A percentile compares a stretch with the other conserved stretches of the same genome.
phyloP scores from a whole-genome alignment of 257 asterid species.

The Plantago ovata region DNA sequence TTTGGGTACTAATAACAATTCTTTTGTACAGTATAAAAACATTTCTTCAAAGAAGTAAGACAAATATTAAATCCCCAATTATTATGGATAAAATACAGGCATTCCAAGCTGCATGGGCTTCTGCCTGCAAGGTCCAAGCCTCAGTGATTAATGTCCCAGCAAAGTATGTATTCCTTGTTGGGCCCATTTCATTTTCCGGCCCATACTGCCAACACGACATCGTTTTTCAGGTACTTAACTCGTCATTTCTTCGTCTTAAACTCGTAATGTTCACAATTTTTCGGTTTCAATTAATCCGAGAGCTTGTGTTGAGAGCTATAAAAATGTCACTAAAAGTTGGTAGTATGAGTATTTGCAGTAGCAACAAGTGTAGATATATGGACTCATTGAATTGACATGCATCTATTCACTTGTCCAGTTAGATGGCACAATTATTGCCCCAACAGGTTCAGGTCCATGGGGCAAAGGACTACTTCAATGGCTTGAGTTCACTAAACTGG shows the following conservation, averaged over 20 bases:
- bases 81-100: constrained; percentile 50
- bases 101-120: constrained; percentile 83
- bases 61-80: no score
- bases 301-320: no score
- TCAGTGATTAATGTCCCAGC: constrained; percentile 63
- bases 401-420: constrained; percentile 47
- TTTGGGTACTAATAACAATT: no score
- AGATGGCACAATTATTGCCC: constrained; percentile 85
- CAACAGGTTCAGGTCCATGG: constrained; percentile 66
- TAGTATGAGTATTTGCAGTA: no score
- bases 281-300: no score
- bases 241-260: not conserved
- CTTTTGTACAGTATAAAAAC: no score
- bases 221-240: constrained; percentile 65
- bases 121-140: constrained; percentile 77
- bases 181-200: constrained; percentile 90
- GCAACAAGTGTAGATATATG: no score
- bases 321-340: no score
- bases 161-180: constrained; percentile 57
- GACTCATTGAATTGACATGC: constrained; percentile 13
- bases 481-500: constrained; percentile 79
- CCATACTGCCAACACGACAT: constrained; percentile 86
- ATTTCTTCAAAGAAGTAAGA: no score
- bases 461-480: constrained; percentile 82
- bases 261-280: no score